Evolutionary conservation across 352 stramenopile genomes (phyloP).

Genomic region (Pythium monospermum): DNA sequence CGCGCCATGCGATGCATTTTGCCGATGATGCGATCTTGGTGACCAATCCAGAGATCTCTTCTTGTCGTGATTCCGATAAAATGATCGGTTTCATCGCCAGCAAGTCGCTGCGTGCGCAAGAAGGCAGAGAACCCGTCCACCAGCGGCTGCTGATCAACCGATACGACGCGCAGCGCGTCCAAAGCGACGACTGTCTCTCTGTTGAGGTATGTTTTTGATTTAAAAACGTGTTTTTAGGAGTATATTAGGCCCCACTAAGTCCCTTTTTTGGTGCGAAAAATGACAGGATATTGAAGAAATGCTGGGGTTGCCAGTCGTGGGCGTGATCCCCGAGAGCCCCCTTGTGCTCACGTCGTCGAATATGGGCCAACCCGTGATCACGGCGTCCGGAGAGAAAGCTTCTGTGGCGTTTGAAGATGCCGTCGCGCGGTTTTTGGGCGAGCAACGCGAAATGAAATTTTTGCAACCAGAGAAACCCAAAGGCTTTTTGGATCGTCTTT

Average conservation of each 20-base stretch:
- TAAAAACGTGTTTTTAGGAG: not conserved
- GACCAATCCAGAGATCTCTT: conserved; percentile 93
- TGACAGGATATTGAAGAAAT: conserved; percentile 92
- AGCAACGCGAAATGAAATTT: conserved; percentile 85
- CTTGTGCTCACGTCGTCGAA: conserved; percentile 92
- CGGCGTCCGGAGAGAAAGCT: conserved; percentile 58
- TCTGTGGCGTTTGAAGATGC: conserved; percentile 85
- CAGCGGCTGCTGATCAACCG: conserved; percentile 89
- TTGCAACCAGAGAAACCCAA: conserved; percentile 80
- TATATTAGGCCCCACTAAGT: too few relatives aligned
- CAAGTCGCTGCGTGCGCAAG: conserved; percentile 81
- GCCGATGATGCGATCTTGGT: conserved; percentile 91
- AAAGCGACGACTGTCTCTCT: conserved; percentile 87
- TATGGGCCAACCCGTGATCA: conserved; percentile 90
- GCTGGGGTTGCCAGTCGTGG: conserved; percentile 84
- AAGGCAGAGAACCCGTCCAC: conserved; percentile 64
- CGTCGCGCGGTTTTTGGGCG: conserved; percentile 87
- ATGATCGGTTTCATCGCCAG: conserved; percentile 94
- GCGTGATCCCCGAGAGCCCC: conserved; percentile 88
- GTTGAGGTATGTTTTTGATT: conserved; percentile 47
- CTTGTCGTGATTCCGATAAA: conserved; percentile 92
- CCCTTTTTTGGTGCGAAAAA: too few relatives aligned
- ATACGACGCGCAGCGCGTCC: conserved; percentile 87
- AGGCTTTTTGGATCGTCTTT: conserved; percentile 70
- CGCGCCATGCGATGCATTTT: conserved; percentile 91